Percentiles rank a stretch among this genome's conserved stretches.
phyloP scores from a whole-genome alignment of 768 basidiomycete species.

The Epithele typhae region DNA sequence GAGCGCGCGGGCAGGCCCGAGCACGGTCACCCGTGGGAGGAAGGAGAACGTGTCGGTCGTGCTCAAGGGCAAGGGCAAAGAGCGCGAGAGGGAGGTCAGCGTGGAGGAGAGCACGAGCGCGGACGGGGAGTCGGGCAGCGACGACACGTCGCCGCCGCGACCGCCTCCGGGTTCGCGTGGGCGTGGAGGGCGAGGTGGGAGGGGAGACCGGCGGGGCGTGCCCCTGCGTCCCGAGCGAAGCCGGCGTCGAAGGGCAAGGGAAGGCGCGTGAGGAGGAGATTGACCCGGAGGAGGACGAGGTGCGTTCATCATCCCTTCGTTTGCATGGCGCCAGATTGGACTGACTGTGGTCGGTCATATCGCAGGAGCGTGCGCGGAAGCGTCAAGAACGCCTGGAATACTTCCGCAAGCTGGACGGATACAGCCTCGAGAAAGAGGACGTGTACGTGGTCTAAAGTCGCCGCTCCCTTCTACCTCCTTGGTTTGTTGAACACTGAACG shows the following conservation, averaged over 20 bases:
- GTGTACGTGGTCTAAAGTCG: slow-evolving; percentile 45
- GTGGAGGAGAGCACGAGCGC: background rate
- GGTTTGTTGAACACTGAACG: no score
- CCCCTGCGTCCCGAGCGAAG: slow-evolving; percentile 1
- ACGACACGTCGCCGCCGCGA: slow-evolving; percentile 10
- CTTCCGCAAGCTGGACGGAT: slow-evolving; percentile 22
- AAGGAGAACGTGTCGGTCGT: no score
- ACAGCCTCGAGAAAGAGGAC: slow-evolving; percentile 25
- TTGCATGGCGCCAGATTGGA: no score
- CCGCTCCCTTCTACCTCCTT: slow-evolving; percentile 15
- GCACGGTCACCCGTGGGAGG: background rate
- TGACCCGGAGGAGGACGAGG: slow-evolving; percentile 21
- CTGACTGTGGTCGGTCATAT: background rate
- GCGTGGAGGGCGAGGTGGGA: slow-evolving; percentile 2
- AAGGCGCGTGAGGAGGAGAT: slow-evolving; percentile 11
- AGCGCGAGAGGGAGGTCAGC: slow-evolving; percentile 1
- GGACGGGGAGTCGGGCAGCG: slow-evolving; percentile 1
- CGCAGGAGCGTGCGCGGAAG: slow-evolving; percentile 19
- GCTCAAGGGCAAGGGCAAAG: slow-evolving; percentile 8
- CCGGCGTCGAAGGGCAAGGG: slow-evolving; percentile 15
- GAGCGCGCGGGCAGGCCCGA: slow-evolving; percentile 4
- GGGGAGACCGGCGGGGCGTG: slow-evolving; percentile 4
- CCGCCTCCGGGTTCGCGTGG: background rate
- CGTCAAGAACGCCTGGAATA: slow-evolving; percentile 23
- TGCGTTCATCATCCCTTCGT: background rate